Conservation (phyloP, 2,329 filamentous ascomycete genomes). For the Hymenoscyphus albidus region DNA sequence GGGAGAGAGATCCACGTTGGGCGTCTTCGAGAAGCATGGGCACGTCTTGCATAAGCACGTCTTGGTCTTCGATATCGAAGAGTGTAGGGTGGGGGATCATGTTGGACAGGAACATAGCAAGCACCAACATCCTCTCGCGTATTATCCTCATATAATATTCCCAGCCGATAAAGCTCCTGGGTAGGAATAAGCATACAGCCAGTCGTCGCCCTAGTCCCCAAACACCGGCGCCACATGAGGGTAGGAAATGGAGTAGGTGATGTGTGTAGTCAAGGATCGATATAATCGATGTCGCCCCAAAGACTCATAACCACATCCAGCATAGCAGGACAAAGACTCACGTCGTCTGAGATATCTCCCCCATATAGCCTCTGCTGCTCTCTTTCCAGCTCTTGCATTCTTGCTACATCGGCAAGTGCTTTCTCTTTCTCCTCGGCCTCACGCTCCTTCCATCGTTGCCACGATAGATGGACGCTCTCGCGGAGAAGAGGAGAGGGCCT, state of each 20-base stretch:
- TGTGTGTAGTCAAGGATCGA: constrained; percentile 29
- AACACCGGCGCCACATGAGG: not conserved
- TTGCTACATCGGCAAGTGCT: constrained; percentile 25
- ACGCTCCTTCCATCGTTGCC: constrained; percentile 32
- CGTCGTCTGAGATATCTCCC: constrained; percentile 32
- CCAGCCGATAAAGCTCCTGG: constrained; percentile 27
- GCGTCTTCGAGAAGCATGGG: constrained; percentile 16
- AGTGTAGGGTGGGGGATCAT: constrained; percentile 21
- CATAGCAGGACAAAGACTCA: constrained; percentile 34
- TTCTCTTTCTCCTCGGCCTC: constrained; percentile 29
- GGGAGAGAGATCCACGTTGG: constrained; percentile 18
- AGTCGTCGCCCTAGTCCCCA: constrained; percentile 10
- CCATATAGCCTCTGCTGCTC: constrained; percentile 32
- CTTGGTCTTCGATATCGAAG: constrained; percentile 22
- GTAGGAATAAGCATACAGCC: constrained; percentile 30
- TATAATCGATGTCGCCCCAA: constrained; percentile 35
- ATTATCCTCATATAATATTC: constrained; percentile 23
- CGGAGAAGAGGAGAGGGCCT: constrained; percentile 31
- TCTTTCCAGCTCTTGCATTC: constrained; percentile 22
- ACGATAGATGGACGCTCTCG: constrained; percentile 34
- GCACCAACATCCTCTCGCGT: constrained; percentile 16
- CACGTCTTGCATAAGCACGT: constrained; percentile 4
- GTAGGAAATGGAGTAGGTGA: not conserved
- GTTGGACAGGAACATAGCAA: constrained; percentile 19
- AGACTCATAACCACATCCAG: constrained; percentile 32